Base-by-base conservation (phyloP, 2,329 filamentous ascomycete genomes). In the Paracorniculantispora psalliotae region DNA sequence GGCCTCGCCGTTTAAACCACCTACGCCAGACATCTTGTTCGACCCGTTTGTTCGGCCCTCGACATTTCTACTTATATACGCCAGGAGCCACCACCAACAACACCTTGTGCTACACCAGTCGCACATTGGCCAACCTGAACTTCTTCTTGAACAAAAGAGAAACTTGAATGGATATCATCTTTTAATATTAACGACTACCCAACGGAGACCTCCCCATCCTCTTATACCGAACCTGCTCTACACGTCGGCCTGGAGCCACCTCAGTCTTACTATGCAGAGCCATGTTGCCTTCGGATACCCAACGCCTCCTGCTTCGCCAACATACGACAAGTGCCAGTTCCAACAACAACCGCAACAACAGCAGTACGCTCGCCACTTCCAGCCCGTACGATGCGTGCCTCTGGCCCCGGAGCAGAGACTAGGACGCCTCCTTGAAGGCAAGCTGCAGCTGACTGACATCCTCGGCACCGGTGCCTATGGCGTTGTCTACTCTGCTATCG, bases 401-500 rank as follows among this genome's bases (percentile, higher is more conserved):
- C 77, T 83, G 67, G 75, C 84, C 59, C 91, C 92, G 44, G 90
- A 96, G 81, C 90, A 92, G 71, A 87, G 92, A 70, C 77, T 97
- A 80, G 92, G 93, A 73, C 85, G 87, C 66, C 81, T 93, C 66
- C 83, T 97, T 65, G 90, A 90, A 67, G 88, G 89, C 71, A 87
- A 90, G 71, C 82, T 97, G 66, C 88, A 93, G 77, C 80, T 97
- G 68, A 91, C 87, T 63, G 84, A 86, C 63, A 90, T 97, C 67
- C 83, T 97, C 63, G 94, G 94, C 64, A 90, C 93, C 53, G 94
- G 94, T 67, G 94, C 94, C 60, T 99, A 99, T 75, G 94, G 94
- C 64, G 92, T 97, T 44, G 94, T 99, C 26, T 97, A 97, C 78
- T 86, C 87, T 64, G 92, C 92, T 68, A 80, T 90, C 75, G 92